Evolutionary conservation across 805 yeast species (phyloP).

Genomic region (Clavispora carvajalis): DNA sequence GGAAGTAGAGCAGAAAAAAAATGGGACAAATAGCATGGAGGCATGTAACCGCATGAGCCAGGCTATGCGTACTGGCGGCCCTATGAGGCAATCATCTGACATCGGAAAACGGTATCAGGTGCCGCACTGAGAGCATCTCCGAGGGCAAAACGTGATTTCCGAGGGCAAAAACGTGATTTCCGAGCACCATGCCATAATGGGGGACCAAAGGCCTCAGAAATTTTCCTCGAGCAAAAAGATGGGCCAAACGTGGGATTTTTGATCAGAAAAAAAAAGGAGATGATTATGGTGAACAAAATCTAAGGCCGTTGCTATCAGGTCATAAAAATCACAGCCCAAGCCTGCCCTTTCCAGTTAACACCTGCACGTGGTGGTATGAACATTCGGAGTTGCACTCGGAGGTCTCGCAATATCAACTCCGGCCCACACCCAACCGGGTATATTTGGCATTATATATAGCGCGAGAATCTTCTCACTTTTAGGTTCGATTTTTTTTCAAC

Average conservation of each 20-base stretch:
- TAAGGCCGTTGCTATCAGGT: too few species aligned
- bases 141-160: not conserved
- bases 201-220: too few species aligned
- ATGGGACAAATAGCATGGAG: not conserved
- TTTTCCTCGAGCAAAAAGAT: not conserved
- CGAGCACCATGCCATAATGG: too few species aligned
- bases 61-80: not conserved
- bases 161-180: too few species aligned
- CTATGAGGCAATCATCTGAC: constrained; percentile 1
- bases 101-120: not conserved
- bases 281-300: too few species aligned
- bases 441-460: constrained; percentile 8
- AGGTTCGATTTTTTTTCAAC: constrained; percentile 5
- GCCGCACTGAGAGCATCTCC: not conserved
- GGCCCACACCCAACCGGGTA: constrained; percentile 26
- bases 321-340: too few species aligned
- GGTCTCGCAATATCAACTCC: constrained; percentile 14
- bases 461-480: constrained; percentile 7
- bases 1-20: not conserved
- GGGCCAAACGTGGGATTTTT: not conserved
- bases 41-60: not conserved
- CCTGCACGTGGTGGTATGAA: not conserved
- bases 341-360: too few species aligned
- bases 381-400: constrained; percentile 7
- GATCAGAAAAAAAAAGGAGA: not conserved